These are phyloP conservation scores for Ophiostoma ulmi DNA, from an alignment of 2,329 filamentous ascomycete species.

Conservation along the genomic window DNA sequence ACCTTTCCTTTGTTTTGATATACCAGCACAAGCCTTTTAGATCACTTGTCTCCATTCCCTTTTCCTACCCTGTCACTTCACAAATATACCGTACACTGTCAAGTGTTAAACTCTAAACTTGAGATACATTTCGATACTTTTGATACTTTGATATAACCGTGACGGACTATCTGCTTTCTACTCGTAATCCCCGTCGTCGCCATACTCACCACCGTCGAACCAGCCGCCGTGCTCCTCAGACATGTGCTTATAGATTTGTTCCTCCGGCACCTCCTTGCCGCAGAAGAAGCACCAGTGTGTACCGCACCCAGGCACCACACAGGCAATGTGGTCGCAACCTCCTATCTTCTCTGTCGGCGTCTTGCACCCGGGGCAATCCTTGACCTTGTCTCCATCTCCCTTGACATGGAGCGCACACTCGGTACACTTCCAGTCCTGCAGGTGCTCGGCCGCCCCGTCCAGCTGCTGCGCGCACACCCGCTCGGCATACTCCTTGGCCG, in stretches of 20 bases:
- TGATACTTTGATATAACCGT: neutral
- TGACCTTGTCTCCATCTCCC: conserved; percentile 29
- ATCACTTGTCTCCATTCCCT: neutral
- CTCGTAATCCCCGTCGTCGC: neutral
- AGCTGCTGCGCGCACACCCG: conserved; percentile 39
- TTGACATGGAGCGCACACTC: conserved; percentile 32
- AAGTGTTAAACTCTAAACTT: neutral
- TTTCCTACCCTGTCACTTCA: conserved; percentile 9
- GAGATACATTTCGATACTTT: neutral
- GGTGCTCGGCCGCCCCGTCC: conserved; percentile 35
- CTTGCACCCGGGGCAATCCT: conserved; percentile 39
- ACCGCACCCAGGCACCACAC: conserved; percentile 34
- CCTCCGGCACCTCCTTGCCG: conserved; percentile 13
- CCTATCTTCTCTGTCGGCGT: conserved; percentile 40
- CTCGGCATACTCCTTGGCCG: conserved; percentile 40
- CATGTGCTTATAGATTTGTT: conserved; percentile 28
- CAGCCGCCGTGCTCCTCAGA: conserved; percentile 17
- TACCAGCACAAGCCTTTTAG: conserved; percentile 11
- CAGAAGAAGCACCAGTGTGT: conserved; percentile 48
- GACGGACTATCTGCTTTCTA: no score
- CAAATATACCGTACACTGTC: neutral
- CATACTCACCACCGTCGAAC: conserved; percentile 1
- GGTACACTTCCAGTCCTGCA: conserved; percentile 41
- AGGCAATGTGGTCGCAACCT: conserved; percentile 46
- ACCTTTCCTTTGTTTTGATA: conserved; percentile 11